Base-by-base conservation (phyloP, 345 rosid genomes). In the Schrenkiella parvula region DNA sequence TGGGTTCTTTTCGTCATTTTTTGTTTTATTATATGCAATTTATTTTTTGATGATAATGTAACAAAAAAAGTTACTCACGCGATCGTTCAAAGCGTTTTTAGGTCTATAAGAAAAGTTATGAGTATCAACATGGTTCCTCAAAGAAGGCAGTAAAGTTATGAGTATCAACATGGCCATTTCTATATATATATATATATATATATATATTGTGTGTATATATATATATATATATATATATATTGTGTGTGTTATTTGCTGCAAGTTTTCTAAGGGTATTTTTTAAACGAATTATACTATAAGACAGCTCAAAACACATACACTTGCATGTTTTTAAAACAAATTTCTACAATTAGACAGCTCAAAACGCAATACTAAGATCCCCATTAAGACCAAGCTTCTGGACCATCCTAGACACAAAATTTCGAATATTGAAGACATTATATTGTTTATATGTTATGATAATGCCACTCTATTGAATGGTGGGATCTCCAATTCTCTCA, bases 401-500 rank as follows among this genome's bases (percentile, higher is more conserved):
- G 60, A 56, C 66, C 59, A 56, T 35, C 47, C 15, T 35, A 48
- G 25, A 22, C 19, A 46, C 52, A 31, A 42, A 14, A 47, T 64
- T 25, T 64, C 55, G 46, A 28, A 44, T 28, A 34, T 5, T 50
- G 59, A 48, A 50, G 44, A 65, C 18, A 65, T 35, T 65, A 22
- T 14, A 15, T 22, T 17, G 42, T 57, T 54, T 55, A 5, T 66
- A 14, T 48, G 59, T 73, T 71, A 65, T 65, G 35, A 46, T 55
- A 65, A 38, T 44, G 48, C 57, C 28, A 73, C 64, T 64, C 48
- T 74, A 51, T 60, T 58, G 73, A 37, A 11, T 66, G 55, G 78
- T 67, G 68, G 78, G 73, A 29, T 50, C 73, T 74, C 73, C 68
- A 66, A 59, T 23, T 50, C 12, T 74, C 73, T 59, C 38, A 59